Evolutionary conservation across 2,329 filamentous ascomycete genomes (phyloP), one percentile per base, ranked within the genome.

Genomic region (Intubia oerlemansii): DNA sequence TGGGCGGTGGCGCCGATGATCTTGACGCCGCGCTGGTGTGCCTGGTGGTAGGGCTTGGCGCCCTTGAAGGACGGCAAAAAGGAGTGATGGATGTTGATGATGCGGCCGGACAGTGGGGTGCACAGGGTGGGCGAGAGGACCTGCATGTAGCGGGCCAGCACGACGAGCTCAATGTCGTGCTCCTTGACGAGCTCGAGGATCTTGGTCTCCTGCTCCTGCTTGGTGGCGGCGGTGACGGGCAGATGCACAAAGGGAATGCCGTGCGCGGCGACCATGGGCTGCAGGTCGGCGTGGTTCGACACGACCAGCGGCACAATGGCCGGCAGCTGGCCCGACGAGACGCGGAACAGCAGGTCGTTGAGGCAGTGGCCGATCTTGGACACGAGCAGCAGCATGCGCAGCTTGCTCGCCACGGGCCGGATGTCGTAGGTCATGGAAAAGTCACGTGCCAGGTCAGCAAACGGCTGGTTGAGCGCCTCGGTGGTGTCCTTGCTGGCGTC

Each of bases 61-160:
- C 79, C 79, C 61, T 88, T 88, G 66, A 88, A 88, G 8, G 65
- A 73, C 0, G 79, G 79, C 59, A 88, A 49, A 65, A 88, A 88
- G 40, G 66, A 75, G 55, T 88, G 79, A 54, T 88, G 79, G 51
- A 88, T 85, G 55, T 88, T 88, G 72, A 88, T 85, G 54, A 88
- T 88, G 47, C 69, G 71, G 33, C 79, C 79, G 28, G 69, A 75
- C 77, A 88, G 84, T 41, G 67, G 76, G 33, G 61, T 53, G 54
- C 79, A 88, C 23, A 88, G 57, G 7, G 53, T 64, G 0, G 77
- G 77, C 14, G 70, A 77, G 9, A 88, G 60, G 18, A 88, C 76
- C 54, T 88, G 79, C 79, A 88, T 88, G 54, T 88, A 88, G 34
- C 79, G 69, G 6, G 79, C 79, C 26, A 88, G 57, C 2, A 88